These are phyloP conservation scores for Musa balbisiana DNA, from an alignment of 202 grass and related monocot genomes.

Conservation along the genomic window DNA sequence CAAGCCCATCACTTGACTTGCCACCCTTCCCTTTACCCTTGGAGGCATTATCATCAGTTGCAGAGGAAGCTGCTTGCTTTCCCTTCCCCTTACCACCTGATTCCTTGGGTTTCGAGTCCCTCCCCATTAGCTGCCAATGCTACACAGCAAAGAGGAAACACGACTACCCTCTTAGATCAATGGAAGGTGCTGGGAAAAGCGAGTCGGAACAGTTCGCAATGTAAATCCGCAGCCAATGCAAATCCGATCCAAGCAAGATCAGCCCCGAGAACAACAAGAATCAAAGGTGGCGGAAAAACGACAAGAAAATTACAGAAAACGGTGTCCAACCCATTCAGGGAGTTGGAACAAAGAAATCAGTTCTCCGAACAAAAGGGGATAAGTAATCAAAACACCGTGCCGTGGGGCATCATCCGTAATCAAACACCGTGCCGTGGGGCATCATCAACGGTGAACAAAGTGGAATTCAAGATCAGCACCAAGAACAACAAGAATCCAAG, in stretches of 20 bases:
- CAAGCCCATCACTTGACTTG: constrained; percentile 68
- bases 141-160: not conserved
- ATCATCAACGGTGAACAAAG: too few relatives aligned
- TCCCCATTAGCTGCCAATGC: constrained; percentile 44
- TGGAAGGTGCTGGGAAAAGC: not conserved
- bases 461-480: too few relatives aligned
- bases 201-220: not conserved
- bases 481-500: not conserved
- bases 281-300: not conserved
- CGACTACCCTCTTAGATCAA: not conserved
- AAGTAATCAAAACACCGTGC: too few relatives aligned
- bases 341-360: too few relatives aligned
- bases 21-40: constrained; percentile 76
- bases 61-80: constrained; percentile 44
- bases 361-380: too few relatives aligned
- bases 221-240: not conserved
- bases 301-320: not conserved
- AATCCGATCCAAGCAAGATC: not conserved
- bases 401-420: too few relatives aligned
- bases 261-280: not conserved
- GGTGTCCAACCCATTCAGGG: too few relatives aligned
- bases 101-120: constrained; percentile 75
- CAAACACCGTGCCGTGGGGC: too few relatives aligned
- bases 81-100: constrained; percentile 58
- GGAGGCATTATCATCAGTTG: constrained; percentile 32